phyloP scores from a whole-genome alignment of 108 stramenopile genomes.

The Skeletonema costatum region DNA sequence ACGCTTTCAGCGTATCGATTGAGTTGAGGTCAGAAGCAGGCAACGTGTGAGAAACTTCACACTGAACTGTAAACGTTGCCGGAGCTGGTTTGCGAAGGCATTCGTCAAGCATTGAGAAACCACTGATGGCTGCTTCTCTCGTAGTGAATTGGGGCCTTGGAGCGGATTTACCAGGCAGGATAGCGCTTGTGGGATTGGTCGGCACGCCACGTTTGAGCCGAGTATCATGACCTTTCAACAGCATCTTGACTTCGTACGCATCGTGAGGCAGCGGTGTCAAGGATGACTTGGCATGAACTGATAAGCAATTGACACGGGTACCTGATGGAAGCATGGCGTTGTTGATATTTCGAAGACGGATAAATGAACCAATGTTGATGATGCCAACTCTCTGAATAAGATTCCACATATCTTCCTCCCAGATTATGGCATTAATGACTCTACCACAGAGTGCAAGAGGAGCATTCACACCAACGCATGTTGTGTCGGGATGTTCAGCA shows the following conservation, averaged over 20 bases:
- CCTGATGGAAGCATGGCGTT: slow-evolving; percentile 31
- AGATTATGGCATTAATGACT: slow-evolving; percentile 76
- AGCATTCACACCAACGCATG: slow-evolving; percentile 13
- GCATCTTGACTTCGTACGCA: slow-evolving; percentile 59
- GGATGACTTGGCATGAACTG: slow-evolving; percentile 56
- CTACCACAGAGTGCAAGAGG: slow-evolving; percentile 64
- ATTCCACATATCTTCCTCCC: slow-evolving; percentile 82
- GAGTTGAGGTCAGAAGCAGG: slow-evolving; percentile 26
- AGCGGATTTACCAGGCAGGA: slow-evolving; percentile 44
- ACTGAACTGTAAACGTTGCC: slow-evolving; percentile 35
- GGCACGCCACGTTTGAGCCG: slow-evolving; percentile 47
- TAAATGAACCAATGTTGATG: slow-evolving; percentile 63
- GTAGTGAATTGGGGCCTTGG: neutral
- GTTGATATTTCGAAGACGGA: slow-evolving; percentile 76
- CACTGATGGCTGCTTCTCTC: neutral
- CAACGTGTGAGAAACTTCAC: slow-evolving; percentile 39
- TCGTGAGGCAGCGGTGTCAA: slow-evolving; percentile 68
- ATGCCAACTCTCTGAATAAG: slow-evolving; percentile 45
- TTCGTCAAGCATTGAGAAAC: slow-evolving; percentile 28
- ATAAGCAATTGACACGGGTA: slow-evolving; percentile 39
- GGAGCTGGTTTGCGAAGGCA: slow-evolving; percentile 26
- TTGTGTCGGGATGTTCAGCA: slow-evolving; percentile 27
- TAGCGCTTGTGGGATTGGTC: slow-evolving; percentile 54
- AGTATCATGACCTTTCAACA: slow-evolving; percentile 59
- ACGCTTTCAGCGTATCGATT: slow-evolving; percentile 8